phyloP scores from a whole-genome alignment of 768 basidiomycete species.

The Cubamyces sp. region DNA sequence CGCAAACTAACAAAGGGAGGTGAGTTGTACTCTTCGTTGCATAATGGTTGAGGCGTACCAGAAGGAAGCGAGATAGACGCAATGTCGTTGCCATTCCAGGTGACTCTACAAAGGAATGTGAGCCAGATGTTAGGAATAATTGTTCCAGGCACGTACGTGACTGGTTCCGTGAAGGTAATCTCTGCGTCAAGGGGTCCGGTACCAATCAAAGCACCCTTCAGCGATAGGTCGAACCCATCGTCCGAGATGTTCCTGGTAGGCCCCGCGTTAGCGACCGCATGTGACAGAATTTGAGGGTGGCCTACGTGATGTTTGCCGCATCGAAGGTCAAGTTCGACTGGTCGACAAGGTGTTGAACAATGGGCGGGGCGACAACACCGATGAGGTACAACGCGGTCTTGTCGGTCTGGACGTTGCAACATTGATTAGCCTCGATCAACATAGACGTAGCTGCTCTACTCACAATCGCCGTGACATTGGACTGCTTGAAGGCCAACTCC shows the following conservation, averaged over 20 bases:
- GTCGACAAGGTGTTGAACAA: slow-evolving; percentile 67
- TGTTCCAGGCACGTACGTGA: slow-evolving; percentile 48
- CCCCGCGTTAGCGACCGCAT: background rate
- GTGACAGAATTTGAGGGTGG: slow-evolving; percentile 39
- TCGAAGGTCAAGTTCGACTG: slow-evolving; percentile 56
- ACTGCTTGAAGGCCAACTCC: slow-evolving; percentile 60
- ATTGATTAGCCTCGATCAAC: background rate
- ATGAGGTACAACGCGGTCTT: slow-evolving; percentile 65
- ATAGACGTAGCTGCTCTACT: slow-evolving; percentile 20
- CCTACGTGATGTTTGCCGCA: slow-evolving; percentile 53
- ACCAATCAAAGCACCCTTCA: slow-evolving; percentile 63
- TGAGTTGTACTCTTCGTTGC: background rate
- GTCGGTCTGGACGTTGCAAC: slow-evolving; percentile 50
- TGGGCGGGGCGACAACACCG: slow-evolving; percentile 69
- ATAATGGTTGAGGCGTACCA: slow-evolving; percentile 38
- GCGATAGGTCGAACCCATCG: slow-evolving; percentile 62
- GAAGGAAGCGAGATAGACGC: slow-evolving; percentile 66
- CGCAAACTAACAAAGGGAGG: slow-evolving; percentile 51
- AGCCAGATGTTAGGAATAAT: background rate
- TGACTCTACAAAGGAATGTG: slow-evolving; percentile 46
- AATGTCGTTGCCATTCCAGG: slow-evolving; percentile 66
- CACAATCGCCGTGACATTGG: slow-evolving; percentile 57
- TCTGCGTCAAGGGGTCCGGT: slow-evolving; percentile 70
- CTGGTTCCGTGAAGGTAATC: slow-evolving; percentile 66
- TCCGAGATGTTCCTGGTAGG: slow-evolving; percentile 42